Evolutionary conservation across 495 filamentous ascomycete species (phyloP), one percentile per base, ranked within the genome.

Genomic region (Aspergillus mulundensis): DNA sequence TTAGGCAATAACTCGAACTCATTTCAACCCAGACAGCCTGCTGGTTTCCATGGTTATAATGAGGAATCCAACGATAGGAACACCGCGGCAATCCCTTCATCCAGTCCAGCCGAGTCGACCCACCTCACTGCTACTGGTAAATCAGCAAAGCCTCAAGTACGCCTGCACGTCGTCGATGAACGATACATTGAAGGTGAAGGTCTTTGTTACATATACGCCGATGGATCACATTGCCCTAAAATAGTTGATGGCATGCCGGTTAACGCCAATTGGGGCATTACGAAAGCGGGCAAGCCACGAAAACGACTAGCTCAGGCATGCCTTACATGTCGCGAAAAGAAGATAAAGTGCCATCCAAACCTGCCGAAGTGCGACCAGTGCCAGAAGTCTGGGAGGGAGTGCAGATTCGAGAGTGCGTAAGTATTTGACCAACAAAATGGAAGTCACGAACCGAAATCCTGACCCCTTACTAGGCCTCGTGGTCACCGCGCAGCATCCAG

Each of bases 341-440:
- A 96, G 77, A 94, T 95, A 74, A 95, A 94, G 68, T 96, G 91
- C 61, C 91, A 95, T 56, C 91, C 90, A 7, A 91, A 89, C 58
- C 83, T 84, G 53, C 87, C 88, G 28, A 87, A 88, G 55, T 96
- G 91, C 63, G 82, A 89, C 52, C 91, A 95, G 66, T 96, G 91
- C 67, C 88, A 92, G 65, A 96, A 95, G 70, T 90, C 89, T 61
- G 87, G 89, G 18, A 79, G 87, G 45, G 79, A 86, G 24, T 96
- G 91, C 83, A 83, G 87, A 67, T 92, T 91, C 65, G 87, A 89
- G 70, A 91, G 87, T 71, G 88, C 88, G 90, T 93, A 80, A 85
- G 89, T 85, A 44, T 43, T 15, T 41, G 44, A 41, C 6, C 18
- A 20, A 6, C 21, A 43, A 14, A 5, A n/a, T 34, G n/a, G 8